Percentiles rank a stretch among this genome's conserved stretches.
Conservation (phyloP, 805 yeast genomes). For the Candida pseudoglaebosa region DNA sequence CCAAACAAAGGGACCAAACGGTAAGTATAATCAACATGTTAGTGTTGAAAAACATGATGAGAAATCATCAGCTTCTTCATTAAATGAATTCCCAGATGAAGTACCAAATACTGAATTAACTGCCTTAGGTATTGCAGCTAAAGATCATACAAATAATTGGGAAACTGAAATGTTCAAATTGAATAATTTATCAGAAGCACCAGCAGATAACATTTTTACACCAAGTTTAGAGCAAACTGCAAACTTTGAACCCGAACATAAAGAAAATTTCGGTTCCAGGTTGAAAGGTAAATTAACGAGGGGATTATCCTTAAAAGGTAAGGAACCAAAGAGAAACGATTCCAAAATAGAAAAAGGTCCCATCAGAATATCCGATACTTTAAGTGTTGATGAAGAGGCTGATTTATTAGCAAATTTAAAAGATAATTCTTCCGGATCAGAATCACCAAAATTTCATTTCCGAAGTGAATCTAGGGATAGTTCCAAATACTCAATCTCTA, state of each 20-base stretch:
- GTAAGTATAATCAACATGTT: neutral
- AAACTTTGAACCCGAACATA: constrained; percentile 8
- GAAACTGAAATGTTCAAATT: constrained; percentile 59
- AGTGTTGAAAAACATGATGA: neutral
- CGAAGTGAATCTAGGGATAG: constrained; percentile 6
- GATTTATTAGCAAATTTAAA: constrained; percentile 6
- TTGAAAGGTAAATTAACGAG: constrained; percentile 41
- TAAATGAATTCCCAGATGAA: neutral
- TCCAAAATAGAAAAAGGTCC: constrained; percentile 7
- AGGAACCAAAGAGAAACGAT: constrained; percentile 14
- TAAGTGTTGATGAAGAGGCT: constrained; percentile 13
- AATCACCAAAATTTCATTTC: constrained; percentile 3
- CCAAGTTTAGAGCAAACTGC: constrained; percentile 31
- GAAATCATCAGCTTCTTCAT: neutral
- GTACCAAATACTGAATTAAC: constrained; percentile 45
- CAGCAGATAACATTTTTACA: constrained; percentile 20
- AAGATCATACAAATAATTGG: constrained; percentile 74
- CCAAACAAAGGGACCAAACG: constrained; percentile 38
- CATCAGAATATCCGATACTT: constrained; percentile 25
- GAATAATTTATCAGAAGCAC: constrained; percentile 22
- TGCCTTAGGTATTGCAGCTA: constrained; percentile 80
- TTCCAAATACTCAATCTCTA: neutral
- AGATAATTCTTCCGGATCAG: constrained; percentile 3
- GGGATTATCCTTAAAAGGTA: constrained; percentile 30
- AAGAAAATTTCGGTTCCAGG: constrained; percentile 34